A percentile compares a stretch with the other conserved stretches of the same genome.
Evolutionary conservation across 148 eudicot genomes (phyloP).

Genomic region (Rhododendron simsii): DNA sequence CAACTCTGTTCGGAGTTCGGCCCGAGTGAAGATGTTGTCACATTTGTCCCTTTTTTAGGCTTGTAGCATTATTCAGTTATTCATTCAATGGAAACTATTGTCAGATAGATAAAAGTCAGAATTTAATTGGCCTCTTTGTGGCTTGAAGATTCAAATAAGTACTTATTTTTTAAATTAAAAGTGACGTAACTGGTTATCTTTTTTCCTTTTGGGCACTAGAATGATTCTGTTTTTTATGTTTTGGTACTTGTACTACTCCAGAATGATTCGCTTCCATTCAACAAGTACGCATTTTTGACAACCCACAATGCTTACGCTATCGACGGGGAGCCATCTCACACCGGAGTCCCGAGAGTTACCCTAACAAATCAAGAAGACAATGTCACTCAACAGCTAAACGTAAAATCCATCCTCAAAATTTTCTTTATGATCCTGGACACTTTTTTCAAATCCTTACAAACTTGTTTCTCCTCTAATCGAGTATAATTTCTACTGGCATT

Average conservation of each 20-base stretch:
- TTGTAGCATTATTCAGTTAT: neutral
- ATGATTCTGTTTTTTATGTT: neutral
- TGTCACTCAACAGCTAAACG: constrained; percentile 65
- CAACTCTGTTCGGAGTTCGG: neutral
- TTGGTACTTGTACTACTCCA: neutral
- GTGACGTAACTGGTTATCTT: neutral
- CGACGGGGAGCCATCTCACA: constrained; percentile 47
- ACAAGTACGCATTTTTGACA: constrained; percentile 79
- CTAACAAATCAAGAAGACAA: constrained; percentile 59
- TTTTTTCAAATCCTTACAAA: neutral
- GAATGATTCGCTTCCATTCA: constrained; percentile 61
- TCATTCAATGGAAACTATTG: neutral
- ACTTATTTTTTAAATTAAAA: no score
- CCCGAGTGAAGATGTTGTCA: neutral
- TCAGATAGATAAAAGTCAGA: neutral
- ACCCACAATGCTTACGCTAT: constrained; percentile 78
- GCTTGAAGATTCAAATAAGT: neutral
- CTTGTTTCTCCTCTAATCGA: neutral
- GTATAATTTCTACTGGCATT: neutral
- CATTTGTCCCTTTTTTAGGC: neutral
- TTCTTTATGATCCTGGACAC: neutral
- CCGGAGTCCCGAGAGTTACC: constrained; percentile 54
- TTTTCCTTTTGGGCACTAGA: neutral
- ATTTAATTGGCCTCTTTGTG: neutral
- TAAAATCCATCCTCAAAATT: constrained; percentile 22